Evolutionary conservation across 345 rosid genomes (phyloP), one percentile per base, ranked within the genome.

Genomic region (Hibiscus tridactylites): DNA sequence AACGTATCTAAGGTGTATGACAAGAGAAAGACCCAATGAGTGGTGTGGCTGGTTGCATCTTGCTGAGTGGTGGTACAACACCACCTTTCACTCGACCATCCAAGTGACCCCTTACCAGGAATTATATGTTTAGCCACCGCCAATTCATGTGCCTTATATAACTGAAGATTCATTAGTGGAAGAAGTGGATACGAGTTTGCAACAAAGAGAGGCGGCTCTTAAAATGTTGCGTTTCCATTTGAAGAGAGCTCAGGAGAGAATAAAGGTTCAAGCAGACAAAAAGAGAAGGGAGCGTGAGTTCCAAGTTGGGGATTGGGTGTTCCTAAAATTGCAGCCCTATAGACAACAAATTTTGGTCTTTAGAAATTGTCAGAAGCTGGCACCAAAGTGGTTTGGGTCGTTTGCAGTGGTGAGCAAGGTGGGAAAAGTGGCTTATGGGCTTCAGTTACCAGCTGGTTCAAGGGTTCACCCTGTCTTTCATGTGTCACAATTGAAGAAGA

Each of bases 391-490:
- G 13, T 49, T 49, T 13, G 17, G 17, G 1, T 17, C 17, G 0
- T 49, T 9, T 13, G 0, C 0, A 11, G 5, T 49, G 0, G 1
- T 13, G 0, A 1, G 3, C 0, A 13, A 3, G 4, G n/a, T 49
- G 0, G 53, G 17, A 0, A 11, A 3, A 11, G 53, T 49, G 3
- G 53, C 53, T 0, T 49, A 49, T 4, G 13, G 3, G 17, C 17
- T 49, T 0, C 1, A 11, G 0, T 9, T 49, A 0, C 17, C 53
- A 0, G 53, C 0, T 0, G 1, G 6, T 0, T 11, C 53, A 0
- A 11, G 3, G 1, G 5, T 49, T 13, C 53, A 49, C 6, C n/a
- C 17, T 0, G 17, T 49, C 0, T 49, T 49, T 13, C 53, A 49
- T 4, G 17, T 49, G 0, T 49, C n/a, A 0, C 17, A 49, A 0